Conservation (phyloP, 345 rosid species). For the Acer saccharum region DNA sequence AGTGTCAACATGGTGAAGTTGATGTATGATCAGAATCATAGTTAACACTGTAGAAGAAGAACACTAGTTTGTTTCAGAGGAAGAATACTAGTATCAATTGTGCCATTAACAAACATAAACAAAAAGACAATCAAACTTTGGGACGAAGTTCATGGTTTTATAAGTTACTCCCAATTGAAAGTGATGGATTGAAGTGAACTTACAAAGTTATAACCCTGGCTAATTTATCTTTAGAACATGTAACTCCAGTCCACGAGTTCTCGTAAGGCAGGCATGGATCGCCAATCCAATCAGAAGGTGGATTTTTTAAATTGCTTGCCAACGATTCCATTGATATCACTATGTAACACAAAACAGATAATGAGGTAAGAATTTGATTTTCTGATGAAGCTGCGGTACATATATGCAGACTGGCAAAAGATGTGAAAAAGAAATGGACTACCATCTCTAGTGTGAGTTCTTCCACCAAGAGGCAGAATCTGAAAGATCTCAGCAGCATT, state of each 20-base stretch:
- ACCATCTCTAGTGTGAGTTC: conserved; percentile 75
- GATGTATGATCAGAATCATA: background rate
- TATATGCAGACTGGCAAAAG: background rate
- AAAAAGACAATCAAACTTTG: background rate
- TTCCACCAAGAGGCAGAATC: conserved; percentile 64
- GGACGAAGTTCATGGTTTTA: background rate
- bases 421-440: conserved; percentile 15
- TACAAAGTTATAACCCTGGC: conserved; percentile 67
- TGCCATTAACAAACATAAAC: background rate
- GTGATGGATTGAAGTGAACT: conserved; percentile 31
- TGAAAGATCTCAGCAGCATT: conserved; percentile 86
- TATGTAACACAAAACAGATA: conserved; percentile 17
- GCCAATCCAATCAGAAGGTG: conserved; percentile 81
- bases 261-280: conserved; percentile 87
- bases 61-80: too few species aligned
- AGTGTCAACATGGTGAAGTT: background rate
- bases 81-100: background rate
- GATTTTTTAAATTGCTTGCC: conserved; percentile 52
- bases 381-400: background rate
- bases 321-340: conserved; percentile 66
- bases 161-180: background rate
- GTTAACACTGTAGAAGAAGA: background rate
- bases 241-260: conserved; percentile 87
- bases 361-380: background rate
- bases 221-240: conserved; percentile 56